These are phyloP conservation scores for Erysiphe pulchra DNA, from an alignment of 2,329 filamentous ascomycete species.

Conservation along the genomic window DNA sequence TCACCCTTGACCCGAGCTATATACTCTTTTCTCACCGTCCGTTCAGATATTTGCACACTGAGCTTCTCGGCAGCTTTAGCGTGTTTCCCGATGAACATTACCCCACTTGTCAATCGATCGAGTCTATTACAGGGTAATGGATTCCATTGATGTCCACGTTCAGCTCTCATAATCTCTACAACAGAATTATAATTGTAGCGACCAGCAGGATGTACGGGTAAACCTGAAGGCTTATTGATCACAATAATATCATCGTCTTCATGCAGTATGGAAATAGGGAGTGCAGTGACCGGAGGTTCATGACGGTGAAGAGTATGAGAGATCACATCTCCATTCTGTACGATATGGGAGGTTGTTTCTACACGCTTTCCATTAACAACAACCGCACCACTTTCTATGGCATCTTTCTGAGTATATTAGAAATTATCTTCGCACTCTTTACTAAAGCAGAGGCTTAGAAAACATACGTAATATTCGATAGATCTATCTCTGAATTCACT, in stretches of 20 bases:
- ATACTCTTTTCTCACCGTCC: constrained; percentile 87
- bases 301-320: constrained; percentile 88
- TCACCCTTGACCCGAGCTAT: constrained; percentile 71
- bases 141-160: constrained; percentile 29
- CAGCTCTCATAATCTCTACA: constrained; percentile 72
- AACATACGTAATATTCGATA: constrained; percentile 54
- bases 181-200: constrained; percentile 92
- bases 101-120: constrained; percentile 76
- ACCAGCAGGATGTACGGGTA: constrained; percentile 86
- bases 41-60: constrained; percentile 45
- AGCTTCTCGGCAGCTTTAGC: constrained; percentile 54
- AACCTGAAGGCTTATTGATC: constrained; percentile 86
- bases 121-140: constrained; percentile 68
- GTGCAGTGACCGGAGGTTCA: constrained; percentile 71
- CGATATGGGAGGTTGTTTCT: constrained; percentile 34
- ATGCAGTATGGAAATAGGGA: constrained; percentile 59
- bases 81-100: constrained; percentile 95
- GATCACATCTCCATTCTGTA: constrained; percentile 76
- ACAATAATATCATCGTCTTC: constrained; percentile 87
- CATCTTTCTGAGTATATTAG: constrained; percentile 27
- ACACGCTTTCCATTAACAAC: constrained; percentile 52
- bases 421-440: not conserved
- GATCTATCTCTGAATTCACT: constrained; percentile 81
- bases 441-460: not conserved
- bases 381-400: constrained; percentile 59